phyloP scores from a whole-genome alignment of 2,329 filamentous ascomycete genomes.

The Paraphaeosphaeria minitans region DNA sequence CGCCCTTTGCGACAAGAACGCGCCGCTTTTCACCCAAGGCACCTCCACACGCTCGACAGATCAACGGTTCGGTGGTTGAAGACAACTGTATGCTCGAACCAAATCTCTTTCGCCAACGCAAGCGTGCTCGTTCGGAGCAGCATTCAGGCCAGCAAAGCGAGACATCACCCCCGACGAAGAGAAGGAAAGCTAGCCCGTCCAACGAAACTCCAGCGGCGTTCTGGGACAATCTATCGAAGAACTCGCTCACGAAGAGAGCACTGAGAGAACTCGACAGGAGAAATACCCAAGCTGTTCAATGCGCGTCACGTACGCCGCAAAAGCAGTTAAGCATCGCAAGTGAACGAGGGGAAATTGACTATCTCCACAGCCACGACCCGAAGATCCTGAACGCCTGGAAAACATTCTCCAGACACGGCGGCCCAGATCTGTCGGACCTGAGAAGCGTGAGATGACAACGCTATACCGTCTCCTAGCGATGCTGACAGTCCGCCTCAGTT shows the following conservation, averaged over 20 bases:
- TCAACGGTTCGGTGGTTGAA: no score
- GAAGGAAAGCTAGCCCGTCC: conserved; percentile 2
- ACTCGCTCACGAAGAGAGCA: conserved; percentile 22
- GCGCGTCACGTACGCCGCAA: conserved; percentile 1
- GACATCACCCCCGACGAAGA: conserved; percentile 10
- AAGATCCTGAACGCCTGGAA: background rate
- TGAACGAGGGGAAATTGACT: background rate
- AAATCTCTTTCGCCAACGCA: no score
- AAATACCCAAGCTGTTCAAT: conserved; percentile 17
- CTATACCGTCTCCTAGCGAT: background rate
- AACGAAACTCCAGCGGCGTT: no score
- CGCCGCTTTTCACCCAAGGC: background rate
- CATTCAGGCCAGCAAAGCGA: conserved; percentile 2
- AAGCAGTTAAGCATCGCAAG: background rate
- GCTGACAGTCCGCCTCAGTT: background rate
- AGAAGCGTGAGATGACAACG: background rate
- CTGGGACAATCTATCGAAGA: conserved; percentile 26
- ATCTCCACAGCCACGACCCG: no score
- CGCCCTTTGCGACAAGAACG: background rate
- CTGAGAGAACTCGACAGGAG: conserved; percentile 24
- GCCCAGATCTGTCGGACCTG: background rate
- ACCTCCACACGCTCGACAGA: no score
- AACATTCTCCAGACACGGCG: background rate
- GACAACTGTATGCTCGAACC: no score
- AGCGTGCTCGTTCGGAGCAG: no score